These are phyloP conservation scores for Cajanus cajan DNA, from an alignment of 306 rosid species.

Conservation along the genomic window DNA sequence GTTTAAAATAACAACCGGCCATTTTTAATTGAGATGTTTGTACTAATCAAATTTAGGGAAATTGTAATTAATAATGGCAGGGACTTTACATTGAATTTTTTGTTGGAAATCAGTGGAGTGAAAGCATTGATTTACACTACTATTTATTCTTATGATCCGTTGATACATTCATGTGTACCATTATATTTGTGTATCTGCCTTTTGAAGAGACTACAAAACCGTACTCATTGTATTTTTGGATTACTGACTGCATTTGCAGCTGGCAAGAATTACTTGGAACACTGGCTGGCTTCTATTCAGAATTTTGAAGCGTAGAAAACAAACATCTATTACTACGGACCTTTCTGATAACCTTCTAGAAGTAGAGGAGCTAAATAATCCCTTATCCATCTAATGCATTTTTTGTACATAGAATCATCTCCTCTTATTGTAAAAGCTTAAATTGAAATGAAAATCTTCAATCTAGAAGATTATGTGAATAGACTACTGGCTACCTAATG, in stretches of 20 bases:
- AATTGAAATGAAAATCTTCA: conserved; percentile 19
- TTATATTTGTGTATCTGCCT: not conserved
- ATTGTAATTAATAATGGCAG: not conserved
- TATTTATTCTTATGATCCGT: not conserved
- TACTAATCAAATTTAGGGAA: not conserved
- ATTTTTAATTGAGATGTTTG: conserved; percentile 16
- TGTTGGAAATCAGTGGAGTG: conserved; percentile 1
- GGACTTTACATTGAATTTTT: not conserved
- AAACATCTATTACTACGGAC: conserved; percentile 11
- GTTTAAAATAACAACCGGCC: conserved; percentile 7
- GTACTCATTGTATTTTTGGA: conserved; percentile 21
- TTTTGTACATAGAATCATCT: conserved; percentile 36
- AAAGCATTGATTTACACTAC: not conserved
- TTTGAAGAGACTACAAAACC: not conserved
- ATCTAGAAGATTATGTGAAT: conserved; percentile 1
- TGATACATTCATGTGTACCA: not conserved
- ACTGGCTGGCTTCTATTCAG: conserved; percentile 68
- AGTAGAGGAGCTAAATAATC: conserved; percentile 36
- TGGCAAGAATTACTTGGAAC: conserved; percentile 62
- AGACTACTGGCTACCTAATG: too few relatives aligned
- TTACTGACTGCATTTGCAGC: conserved; percentile 52
- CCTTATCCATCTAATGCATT: conserved; percentile 23
- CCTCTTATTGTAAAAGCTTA: conserved; percentile 20
- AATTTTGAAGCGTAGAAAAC: conserved; percentile 46
- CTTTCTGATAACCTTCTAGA: conserved; percentile 28